These are phyloP conservation scores for Pseudodiploospora longispora DNA, from an alignment of 2,329 filamentous ascomycete species.

Conservation along the genomic window DNA sequence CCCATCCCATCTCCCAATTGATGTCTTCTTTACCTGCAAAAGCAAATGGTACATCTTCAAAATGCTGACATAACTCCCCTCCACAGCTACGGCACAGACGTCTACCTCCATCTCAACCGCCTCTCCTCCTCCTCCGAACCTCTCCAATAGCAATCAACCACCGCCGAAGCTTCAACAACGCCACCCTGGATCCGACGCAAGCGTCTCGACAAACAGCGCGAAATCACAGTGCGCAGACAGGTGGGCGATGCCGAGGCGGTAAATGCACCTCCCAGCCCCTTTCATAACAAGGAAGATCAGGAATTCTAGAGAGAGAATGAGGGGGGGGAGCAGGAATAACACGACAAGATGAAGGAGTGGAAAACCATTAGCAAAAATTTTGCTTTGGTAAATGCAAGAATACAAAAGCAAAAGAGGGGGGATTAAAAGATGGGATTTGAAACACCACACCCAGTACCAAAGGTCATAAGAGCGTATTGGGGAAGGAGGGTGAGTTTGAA, in stretches of 20 bases:
- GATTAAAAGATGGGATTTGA: too few relatives aligned
- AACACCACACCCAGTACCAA: too few relatives aligned
- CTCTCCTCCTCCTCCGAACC: constrained; percentile 93
- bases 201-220: constrained; percentile 57
- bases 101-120: constrained; percentile 95
- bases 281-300: constrained; percentile 21
- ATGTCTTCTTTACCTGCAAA: too few relatives aligned
- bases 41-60: too few relatives aligned
- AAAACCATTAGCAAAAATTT: too few relatives aligned
- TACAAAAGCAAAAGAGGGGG: too few relatives aligned
- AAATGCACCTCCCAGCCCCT: constrained; percentile 37
- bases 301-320: constrained; percentile 22
- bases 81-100: constrained; percentile 86
- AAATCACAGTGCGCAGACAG: constrained; percentile 80
- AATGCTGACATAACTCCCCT: constrained; percentile 11
- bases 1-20: not conserved
- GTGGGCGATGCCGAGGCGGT: constrained; percentile 80
- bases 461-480: too few relatives aligned
- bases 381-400: too few relatives aligned
- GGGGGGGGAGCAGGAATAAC: too few relatives aligned
- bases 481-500: too few relatives aligned
- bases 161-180: constrained; percentile 24
- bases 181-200: constrained; percentile 44
- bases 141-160: constrained; percentile 79
- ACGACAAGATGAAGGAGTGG: too few relatives aligned